Percentiles rank a stretch among this genome's conserved stretches.
phyloP scores from a whole-genome alignment of 345 rosid species.

The Garcia nutans region DNA sequence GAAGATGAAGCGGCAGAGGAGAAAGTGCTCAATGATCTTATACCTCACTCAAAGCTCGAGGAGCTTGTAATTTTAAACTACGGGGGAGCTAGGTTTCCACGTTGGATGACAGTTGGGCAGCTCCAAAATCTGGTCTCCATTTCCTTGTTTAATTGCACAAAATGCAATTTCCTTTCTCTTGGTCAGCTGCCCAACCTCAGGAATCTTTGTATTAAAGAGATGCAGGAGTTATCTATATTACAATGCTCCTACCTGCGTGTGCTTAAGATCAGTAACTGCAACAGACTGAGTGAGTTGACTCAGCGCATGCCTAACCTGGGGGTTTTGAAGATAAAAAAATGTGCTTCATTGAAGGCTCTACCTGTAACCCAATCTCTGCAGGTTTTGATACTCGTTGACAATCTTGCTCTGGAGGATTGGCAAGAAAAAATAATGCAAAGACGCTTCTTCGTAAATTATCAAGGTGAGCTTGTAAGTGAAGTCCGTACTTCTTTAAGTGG shows the following conservation, averaged over 20 bases:
- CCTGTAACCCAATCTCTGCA: conserved; percentile 11
- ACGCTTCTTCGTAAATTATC: too few species aligned
- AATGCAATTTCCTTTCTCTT: conserved; percentile 16
- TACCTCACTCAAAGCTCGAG: conserved; percentile 15
- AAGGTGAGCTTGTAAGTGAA: neutral
- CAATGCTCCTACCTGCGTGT: neutral
- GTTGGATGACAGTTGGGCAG: conserved; percentile 17
- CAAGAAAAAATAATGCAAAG: neutral
- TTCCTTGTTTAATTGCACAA: conserved; percentile 18
- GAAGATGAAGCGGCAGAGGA: conserved; percentile 13
- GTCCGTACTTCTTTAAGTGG: neutral
- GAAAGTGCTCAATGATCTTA: conserved; percentile 5
- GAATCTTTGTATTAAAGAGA: conserved; percentile 20
- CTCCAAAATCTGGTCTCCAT: conserved; percentile 11
- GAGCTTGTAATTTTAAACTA: conserved; percentile 17
- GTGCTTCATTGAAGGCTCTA: conserved; percentile 15
- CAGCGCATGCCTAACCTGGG: neutral
- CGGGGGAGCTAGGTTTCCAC: conserved; percentile 16
- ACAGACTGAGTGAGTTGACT: conserved; percentile 13
- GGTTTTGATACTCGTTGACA: conserved; percentile 18
- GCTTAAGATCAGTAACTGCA: conserved; percentile 14
- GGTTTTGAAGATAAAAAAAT: conserved; percentile 24
- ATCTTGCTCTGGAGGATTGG: conserved; percentile 18
- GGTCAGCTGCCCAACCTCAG: conserved; percentile 9
- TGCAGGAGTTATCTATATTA: conserved; percentile 17